Percentiles rank a stretch among this genome's conserved stretches.
These are phyloP conservation scores for Pestalotiopsis sp. DNA, from an alignment of 2,329 filamentous ascomycete genomes.

Conservation along the genomic window DNA sequence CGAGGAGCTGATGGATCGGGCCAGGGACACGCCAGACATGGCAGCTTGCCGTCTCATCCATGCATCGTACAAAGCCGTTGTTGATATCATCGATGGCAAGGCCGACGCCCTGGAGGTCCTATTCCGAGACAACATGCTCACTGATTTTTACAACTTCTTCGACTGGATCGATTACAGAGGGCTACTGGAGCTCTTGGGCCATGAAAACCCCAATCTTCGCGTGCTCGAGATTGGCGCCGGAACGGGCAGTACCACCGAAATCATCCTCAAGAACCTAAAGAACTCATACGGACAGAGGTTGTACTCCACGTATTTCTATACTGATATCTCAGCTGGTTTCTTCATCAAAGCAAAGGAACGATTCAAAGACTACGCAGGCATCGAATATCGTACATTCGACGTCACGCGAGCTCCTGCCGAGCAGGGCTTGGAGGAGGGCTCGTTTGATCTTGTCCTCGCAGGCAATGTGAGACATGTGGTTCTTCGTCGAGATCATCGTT, in stretches of 20 bases:
- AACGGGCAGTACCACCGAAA: conserved; percentile 7
- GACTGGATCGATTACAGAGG: background rate
- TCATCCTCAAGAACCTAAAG: background rate
- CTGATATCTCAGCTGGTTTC: conserved; percentile 20
- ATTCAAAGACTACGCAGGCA: conserved; percentile 14
- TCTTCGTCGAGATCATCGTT: background rate
- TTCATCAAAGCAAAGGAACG: conserved; percentile 16
- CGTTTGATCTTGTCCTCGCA: conserved; percentile 6
- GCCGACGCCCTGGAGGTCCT: background rate
- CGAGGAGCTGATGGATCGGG: background rate
- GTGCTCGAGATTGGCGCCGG: conserved; percentile 13
- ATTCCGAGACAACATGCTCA: background rate
- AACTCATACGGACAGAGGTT: background rate
- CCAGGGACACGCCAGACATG: background rate
- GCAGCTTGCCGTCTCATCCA: background rate
- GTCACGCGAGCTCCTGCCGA: conserved; percentile 1
- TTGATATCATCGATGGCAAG: background rate
- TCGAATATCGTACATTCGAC: conserved; percentile 1
- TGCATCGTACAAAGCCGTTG: background rate
- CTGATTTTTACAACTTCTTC: background rate
- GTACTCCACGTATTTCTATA: conserved; percentile 17
- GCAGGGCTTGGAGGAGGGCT: conserved; percentile 7
- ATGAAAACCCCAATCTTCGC: background rate
- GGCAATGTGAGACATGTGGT: background rate
- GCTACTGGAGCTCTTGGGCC: background rate